Evolutionary conservation across 768 basidiomycete species (phyloP).

Genomic region (Sutorius australiensis): DNA sequence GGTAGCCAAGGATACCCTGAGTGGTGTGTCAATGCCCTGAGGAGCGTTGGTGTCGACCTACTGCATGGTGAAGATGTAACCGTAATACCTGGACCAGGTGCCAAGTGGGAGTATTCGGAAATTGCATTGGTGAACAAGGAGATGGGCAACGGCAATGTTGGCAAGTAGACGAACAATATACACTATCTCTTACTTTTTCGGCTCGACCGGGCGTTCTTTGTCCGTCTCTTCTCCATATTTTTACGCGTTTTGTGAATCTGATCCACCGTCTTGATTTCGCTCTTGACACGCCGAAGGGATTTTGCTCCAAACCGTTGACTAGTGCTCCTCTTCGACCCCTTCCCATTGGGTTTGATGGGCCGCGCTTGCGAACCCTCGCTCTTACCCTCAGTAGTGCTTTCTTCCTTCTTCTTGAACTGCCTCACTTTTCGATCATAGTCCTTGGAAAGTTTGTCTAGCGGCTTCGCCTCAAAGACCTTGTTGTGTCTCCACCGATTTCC

Average conservation of each 20-base stretch:
- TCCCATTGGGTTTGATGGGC: conserved; percentile 27
- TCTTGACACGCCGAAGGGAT: conserved; percentile 61
- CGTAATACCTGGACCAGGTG: conserved; percentile 57
- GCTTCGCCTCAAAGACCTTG: conserved; percentile 60
- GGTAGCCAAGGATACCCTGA: conserved; percentile 74
- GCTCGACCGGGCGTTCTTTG: conserved; percentile 78
- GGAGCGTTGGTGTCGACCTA: conserved; percentile 80
- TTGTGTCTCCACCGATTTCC: conserved; percentile 74
- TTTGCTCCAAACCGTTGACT: conserved; percentile 55
- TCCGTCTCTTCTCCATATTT: conserved; percentile 57
- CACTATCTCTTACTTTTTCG: conserved; percentile 30
- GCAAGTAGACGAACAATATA: conserved; percentile 6
- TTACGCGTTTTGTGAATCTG: conserved; percentile 81
- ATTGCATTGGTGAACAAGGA: conserved; percentile 16
- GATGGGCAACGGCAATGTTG: neutral
- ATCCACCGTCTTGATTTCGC: conserved; percentile 80
- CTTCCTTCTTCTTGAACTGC: conserved; percentile 55
- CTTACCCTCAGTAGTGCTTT: conserved; percentile 25
- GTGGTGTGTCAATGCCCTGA: conserved; percentile 85
- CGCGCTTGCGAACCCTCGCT: conserved; percentile 22
- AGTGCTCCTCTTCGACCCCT: conserved; percentile 29
- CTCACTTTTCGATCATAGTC: conserved; percentile 74
- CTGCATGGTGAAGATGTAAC: conserved; percentile 51
- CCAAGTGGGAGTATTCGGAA: conserved; percentile 79
- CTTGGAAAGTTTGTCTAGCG: conserved; percentile 67